Conservation (phyloP, 2,329 filamentous ascomycete genomes). For the Hirsutella rhossiliensis region DNA sequence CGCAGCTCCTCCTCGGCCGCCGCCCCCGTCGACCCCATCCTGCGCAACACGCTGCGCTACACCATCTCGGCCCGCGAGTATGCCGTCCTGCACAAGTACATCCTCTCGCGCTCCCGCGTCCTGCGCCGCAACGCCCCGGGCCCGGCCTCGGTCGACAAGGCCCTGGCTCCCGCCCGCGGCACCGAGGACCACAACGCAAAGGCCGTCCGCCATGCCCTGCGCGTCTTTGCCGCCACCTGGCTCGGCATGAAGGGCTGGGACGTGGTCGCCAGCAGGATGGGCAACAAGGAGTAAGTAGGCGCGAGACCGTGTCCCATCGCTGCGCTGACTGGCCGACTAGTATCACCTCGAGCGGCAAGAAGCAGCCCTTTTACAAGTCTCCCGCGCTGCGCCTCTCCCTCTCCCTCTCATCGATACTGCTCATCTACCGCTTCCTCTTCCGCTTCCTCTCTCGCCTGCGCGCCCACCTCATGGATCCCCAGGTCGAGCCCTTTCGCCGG, state of each 20-base stretch:
- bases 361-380: conserved; percentile 48
- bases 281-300: conserved; percentile 31
- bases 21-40: conserved; percentile 47
- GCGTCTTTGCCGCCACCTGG: conserved; percentile 55
- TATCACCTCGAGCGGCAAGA: conserved; percentile 21
- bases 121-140: conserved; percentile 43
- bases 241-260: conserved; percentile 52
- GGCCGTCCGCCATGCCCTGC: conserved; percentile 57
- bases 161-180: conserved; percentile 18
- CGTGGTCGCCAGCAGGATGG: conserved; percentile 33
- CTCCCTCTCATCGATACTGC: conserved; percentile 72
- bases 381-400: conserved; percentile 66
- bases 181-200: conserved; percentile 58
- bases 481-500: conserved; percentile 66
- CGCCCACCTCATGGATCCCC: conserved; percentile 64
- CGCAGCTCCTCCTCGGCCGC: not conserved
- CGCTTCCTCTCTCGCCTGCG: conserved; percentile 79
- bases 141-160: conserved; percentile 39
- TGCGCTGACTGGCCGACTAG: conserved; percentile 6
- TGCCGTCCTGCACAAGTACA: conserved; percentile 68
- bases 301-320: not conserved
- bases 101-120: conserved; percentile 58
- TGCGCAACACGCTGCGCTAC: conserved; percentile 79
- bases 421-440: conserved; percentile 80
- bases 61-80: conserved; percentile 81